Evolutionary conservation across 106 monocot genomes (phyloP).

Genomic region (Dioscorea dumetorum): DNA sequence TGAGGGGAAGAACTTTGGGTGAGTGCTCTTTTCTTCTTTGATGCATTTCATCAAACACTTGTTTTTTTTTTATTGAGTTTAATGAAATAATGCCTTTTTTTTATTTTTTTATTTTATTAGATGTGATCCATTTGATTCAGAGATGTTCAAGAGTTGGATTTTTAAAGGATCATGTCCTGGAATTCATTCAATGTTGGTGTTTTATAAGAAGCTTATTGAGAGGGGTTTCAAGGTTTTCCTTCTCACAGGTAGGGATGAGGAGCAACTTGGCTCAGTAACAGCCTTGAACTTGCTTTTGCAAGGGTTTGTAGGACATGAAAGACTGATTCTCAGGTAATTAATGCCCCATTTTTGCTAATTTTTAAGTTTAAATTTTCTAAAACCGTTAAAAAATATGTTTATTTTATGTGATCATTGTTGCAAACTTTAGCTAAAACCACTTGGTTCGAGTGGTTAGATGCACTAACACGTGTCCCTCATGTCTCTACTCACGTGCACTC

Average conservation of each 20-base stretch:
- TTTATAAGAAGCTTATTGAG: slow-evolving; percentile 26
- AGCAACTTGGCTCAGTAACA: slow-evolving; percentile 16
- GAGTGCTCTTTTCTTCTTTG: background rate
- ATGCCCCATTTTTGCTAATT: background rate
- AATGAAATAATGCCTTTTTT: background rate
- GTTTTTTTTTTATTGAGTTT: background rate
- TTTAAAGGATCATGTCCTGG: slow-evolving; percentile 22
- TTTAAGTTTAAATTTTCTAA: no score
- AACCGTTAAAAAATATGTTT: no score
- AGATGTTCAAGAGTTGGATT: slow-evolving; percentile 46
- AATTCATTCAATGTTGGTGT: slow-evolving; percentile 29
- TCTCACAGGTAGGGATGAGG: slow-evolving; percentile 53
- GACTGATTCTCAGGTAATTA: slow-evolving; percentile 58
- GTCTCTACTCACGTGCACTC: no score
- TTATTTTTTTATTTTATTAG: no score
- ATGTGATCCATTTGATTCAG: slow-evolving; percentile 43
- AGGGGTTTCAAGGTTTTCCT: slow-evolving; percentile 59
- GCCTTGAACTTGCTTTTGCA: slow-evolving; percentile 25
- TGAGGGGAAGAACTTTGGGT: slow-evolving; percentile 29
- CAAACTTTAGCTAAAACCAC: no score
- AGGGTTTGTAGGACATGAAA: slow-evolving; percentile 49
- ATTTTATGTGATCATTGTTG: no score
- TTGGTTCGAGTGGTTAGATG: no score
- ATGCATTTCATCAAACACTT: background rate
- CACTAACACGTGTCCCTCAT: no score